phyloP scores from a whole-genome alignment of 805 yeast species.

The Debaryomyces prosopidis region DNA sequence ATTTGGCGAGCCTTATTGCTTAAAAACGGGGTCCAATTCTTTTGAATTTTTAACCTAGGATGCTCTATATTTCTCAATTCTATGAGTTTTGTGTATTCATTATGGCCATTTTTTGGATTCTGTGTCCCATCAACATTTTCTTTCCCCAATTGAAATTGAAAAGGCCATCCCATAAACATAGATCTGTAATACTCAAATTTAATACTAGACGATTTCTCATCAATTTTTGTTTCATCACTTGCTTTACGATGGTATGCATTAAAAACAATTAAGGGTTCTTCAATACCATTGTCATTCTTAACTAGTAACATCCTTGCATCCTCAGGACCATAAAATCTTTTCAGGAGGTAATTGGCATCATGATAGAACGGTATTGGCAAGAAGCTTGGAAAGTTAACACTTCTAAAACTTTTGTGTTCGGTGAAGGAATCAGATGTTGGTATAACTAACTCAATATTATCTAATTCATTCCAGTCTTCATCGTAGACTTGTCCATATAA shows the following conservation, averaged over 20 bases:
- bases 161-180: slow-evolving; percentile 34
- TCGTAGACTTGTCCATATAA: slow-evolving; percentile 13
- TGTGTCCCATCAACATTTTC: slow-evolving; percentile 22
- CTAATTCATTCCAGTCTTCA: slow-evolving; percentile 13
- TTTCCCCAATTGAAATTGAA: slow-evolving; percentile 32
- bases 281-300: slow-evolving; percentile 22
- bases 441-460: slow-evolving; percentile 8
- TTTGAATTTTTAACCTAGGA: slow-evolving; percentile 11
- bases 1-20: slow-evolving; percentile 4
- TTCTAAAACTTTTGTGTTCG: slow-evolving; percentile 1
- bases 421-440: slow-evolving; percentile 9
- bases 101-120: slow-evolving; percentile 12
- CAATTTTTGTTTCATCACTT: not conserved
- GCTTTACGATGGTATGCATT: slow-evolving; percentile 4
- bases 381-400: slow-evolving; percentile 9
- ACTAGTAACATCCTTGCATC: slow-evolving; percentile 26
- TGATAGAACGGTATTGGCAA: slow-evolving; percentile 13
- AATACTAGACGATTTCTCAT: slow-evolving; percentile 2
- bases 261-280: slow-evolving; percentile 13
- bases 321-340: slow-evolving; percentile 26
- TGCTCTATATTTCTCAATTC: slow-evolving; percentile 17
- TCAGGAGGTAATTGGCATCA: slow-evolving; percentile 8
- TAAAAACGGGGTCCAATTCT: slow-evolving; percentile 27
- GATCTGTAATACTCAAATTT: slow-evolving; percentile 17
- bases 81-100: slow-evolving; percentile 17